Percentiles rank a stretch among this genome's conserved stretches.
Conservation (phyloP, 2,329 filamentous ascomycete genomes). For the Eutypa lata region DNA sequence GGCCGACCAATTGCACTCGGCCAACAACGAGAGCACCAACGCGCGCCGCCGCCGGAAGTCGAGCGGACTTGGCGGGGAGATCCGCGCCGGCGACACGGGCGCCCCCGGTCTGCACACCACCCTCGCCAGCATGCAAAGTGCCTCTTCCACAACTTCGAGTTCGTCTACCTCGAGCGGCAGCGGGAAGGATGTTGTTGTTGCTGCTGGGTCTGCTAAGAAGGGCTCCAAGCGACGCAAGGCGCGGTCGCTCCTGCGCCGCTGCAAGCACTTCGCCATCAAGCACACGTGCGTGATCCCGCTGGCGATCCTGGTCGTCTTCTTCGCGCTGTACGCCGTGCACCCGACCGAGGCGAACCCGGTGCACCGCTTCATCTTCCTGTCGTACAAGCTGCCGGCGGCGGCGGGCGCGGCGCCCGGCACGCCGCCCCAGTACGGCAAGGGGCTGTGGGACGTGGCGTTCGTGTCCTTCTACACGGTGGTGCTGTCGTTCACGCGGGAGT, state of each 20-base stretch:
- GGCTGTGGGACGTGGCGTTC: constrained; percentile 80
- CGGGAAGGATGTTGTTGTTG: constrained; percentile 15
- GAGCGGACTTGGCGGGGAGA: constrained; percentile 50
- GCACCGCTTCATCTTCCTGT: constrained; percentile 82
- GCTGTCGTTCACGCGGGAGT: constrained; percentile 89
- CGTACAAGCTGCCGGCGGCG: constrained; percentile 67
- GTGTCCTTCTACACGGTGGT: constrained; percentile 87
- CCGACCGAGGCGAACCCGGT: constrained; percentile 77
- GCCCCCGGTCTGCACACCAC: constrained; percentile 53
- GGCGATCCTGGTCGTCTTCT: constrained; percentile 60
- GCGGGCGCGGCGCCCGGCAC: constrained; percentile 36
- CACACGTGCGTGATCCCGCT: constrained; percentile 67
- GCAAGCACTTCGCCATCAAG: constrained; percentile 49
- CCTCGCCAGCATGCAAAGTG: constrained; percentile 40
- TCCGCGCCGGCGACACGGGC: constrained; percentile 54
- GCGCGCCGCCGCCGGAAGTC: constrained; percentile 53
- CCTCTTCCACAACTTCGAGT: constrained; percentile 18
- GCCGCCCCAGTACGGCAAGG: constrained; percentile 78
- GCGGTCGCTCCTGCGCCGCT: constrained; percentile 51
- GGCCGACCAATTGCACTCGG: constrained; percentile 45
- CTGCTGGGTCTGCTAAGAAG: no score
- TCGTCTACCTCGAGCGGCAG: constrained; percentile 11
- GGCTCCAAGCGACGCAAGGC: constrained; percentile 54
- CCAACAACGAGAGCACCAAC: constrained; percentile 29
- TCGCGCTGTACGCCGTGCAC: constrained; percentile 69